Evolutionary conservation across 345 rosid species (phyloP), one percentile per base, ranked within the genome.

Genomic region (Sisymbrium altissimum): DNA sequence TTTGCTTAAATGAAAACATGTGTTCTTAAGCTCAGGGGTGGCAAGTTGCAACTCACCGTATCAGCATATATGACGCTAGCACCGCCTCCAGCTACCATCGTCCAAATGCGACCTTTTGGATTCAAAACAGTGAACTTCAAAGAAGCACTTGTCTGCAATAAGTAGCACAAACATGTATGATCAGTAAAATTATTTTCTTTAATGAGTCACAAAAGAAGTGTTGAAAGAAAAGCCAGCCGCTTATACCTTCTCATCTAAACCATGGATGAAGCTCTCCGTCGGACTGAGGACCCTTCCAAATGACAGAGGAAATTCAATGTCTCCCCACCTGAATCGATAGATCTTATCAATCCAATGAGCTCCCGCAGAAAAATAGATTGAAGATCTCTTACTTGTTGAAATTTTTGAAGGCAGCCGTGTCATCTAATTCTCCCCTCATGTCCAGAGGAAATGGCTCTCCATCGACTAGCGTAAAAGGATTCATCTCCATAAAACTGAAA

Each of bases 41-140:
- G n/a, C n/a, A n/a, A n/a, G n/a, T n/a, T n/a, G n/a, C n/a, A 48
- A 50, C 90, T 84, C 68, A 95, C 98, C 3, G 98, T 95, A 71
- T 95, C 98, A 18, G 96, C 99, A 83, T 95, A 92, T 66, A 95
- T 95, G 39, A 95, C 97, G 78, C 99, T 95, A 44, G 99, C 99
- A 78, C 97, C 96, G 33, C 98, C 99, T 66, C 99, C 99, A 64
- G 98, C 99, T 38, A 95, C 99, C 98, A 92, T 95, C 3, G 98
- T 95, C 99, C 99, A 95, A 60, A 92, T 92, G 39, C 96, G 91
- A 49, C 99, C 99, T 79, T 89, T 90, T 14, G 94, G 87, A 71
- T 95, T 95, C 89, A 95, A 78, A 70, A 95, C 90, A 38, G 98
- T 95, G 79, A 96, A 96, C 72, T 92, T 92, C 83, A 96, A 78